Evolutionary conservation across 306 rosid species (phyloP), one percentile per base, ranked within the genome.

Genomic region (Castanea sativa): DNA sequence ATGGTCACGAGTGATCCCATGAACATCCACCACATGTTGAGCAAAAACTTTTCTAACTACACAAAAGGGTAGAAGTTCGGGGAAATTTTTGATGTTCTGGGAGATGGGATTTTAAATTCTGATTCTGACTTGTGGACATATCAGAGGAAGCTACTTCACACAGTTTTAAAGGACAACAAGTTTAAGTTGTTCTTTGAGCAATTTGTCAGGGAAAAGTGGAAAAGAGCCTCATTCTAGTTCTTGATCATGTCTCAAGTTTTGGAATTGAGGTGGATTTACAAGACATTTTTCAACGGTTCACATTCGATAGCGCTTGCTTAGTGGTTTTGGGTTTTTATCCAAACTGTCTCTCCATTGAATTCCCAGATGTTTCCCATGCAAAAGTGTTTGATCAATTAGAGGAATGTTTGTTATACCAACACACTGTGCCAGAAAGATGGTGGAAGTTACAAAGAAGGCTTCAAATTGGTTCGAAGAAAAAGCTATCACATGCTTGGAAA

Each of bases 311-410:
- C 13, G 74, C 78, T 68, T 85, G 88, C 38, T 77, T 56, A 1
- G 15, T 80, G 6, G 77, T 85, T 63, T 74, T 86, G 1, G 93
- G 93, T 18, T 73, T 68, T 10, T 86, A 87, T 51, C 85, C 89
- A 16, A 27, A 61, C 2, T 85, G 84, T 1, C 86, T 89, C 35
- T 79, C 86, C 4, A 6, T 79, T 63, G 84, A 87, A 0, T 78
- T 84, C 32, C 82, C 93, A 0, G 5, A 79, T 8, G 77, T 89
- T 56, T 82, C 33, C 0, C 32, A 56, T 3, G 84, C 80, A 45
- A 85, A 87, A 16, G 89, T 89, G 18, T 87, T 85, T 63, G 78
- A 83, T 21, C 77, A 81, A 10, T 45, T 35, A 0, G 89, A 83
- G 23, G 84, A 85, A 43, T 60, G 51, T 10, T 27, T 87, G 32